Percentiles rank a stretch among this genome's conserved stretches.
These are phyloP conservation scores for Mollisia scopiformis DNA, from an alignment of 2,329 filamentous ascomycete genomes.

Conservation along the genomic window DNA sequence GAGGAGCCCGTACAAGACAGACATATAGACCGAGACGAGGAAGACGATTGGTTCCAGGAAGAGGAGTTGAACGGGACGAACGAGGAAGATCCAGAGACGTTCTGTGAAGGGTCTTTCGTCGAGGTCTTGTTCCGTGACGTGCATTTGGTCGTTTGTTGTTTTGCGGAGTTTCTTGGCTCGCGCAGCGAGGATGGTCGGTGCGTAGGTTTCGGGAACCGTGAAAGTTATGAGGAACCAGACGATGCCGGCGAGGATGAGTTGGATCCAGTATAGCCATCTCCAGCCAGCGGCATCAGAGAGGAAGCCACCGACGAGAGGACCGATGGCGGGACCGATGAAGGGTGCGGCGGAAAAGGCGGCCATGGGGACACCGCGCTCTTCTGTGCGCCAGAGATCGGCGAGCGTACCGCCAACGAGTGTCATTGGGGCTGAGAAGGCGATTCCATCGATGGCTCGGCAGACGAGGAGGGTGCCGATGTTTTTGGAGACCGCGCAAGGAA, in stretches of 20 bases:
- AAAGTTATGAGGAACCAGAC: constrained; percentile 80
- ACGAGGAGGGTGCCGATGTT: constrained; percentile 79
- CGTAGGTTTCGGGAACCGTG: constrained; percentile 89
- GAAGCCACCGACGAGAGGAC: constrained; percentile 77
- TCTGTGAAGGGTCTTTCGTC: constrained; percentile 71
- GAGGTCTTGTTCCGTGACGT: constrained; percentile 81
- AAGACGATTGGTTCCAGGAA: constrained; percentile 85
- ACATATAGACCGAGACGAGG: constrained; percentile 84
- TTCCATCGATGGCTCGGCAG: constrained; percentile 77
- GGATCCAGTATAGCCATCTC: constrained; percentile 88
- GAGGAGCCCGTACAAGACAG: constrained; percentile 56
- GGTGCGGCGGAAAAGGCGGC: constrained; percentile 82
- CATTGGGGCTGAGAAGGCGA: constrained; percentile 85
- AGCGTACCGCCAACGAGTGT: constrained; percentile 82
- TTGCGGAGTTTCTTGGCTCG: constrained; percentile 75
- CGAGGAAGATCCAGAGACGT: constrained; percentile 72
- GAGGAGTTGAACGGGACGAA: constrained; percentile 84
- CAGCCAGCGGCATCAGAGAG: constrained; percentile 71
- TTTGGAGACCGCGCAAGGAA: constrained; percentile 76
- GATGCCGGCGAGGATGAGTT: constrained; percentile 72
- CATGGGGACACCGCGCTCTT: constrained; percentile 86
- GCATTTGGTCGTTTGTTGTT: constrained; percentile 65
- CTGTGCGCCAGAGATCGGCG: constrained; percentile 81
- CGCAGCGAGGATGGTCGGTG: constrained; percentile 72
- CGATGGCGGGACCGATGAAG: constrained; percentile 79